Base-by-base conservation (phyloP, 768 basidiomycete genomes). In the Suillus cothurnatus region DNA sequence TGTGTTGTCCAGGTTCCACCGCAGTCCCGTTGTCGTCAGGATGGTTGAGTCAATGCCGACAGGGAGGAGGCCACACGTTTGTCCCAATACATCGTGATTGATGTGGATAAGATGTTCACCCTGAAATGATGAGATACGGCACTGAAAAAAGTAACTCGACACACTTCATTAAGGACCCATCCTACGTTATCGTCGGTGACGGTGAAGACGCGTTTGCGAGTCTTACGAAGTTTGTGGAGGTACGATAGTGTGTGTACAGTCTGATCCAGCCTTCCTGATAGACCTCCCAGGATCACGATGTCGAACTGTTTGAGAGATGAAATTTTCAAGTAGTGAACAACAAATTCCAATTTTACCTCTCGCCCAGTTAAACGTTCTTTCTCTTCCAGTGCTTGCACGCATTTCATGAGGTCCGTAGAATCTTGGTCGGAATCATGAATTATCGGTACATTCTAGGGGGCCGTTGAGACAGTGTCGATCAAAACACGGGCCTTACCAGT, bases 391-490 rank as follows among this genome's bases (percentile, higher is more conserved):
- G 88, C 82, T 7, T 69, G 55, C 2, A 99, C 78, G 71, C 95
- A 99, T 77, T 99, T 99, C 91, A 93, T 94, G 64, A 99, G 83
- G 74, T 99, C 97, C 0, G 97, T 99, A n/a, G 94, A 85, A 72
- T 94, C 77, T 73, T 94, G 89, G 72, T 91, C 87, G 0, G 79
- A 68, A 71, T 97, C 96, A 61, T 86, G 77, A 0, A 87, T 72
- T 43, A 97, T 79, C 0, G 76, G 73, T 3, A 97, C 91, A 38
- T 85, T 88, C 93, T 95, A 59, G 19, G 26, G 15, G 6, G 53
- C 56, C 58, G 26, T 39, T 49, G 43, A 41, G 34, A 36, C 28
- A 19, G 61, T 0, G 49, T 63, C 36, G 65, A 47, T 38, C 56
- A n/a, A 26, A 56, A 53, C 31, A 34, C 28, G 66, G 53, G 49